Conservation (phyloP, 2,329 filamentous ascomycete genomes). For the Xylaria arbuscula region DNA sequence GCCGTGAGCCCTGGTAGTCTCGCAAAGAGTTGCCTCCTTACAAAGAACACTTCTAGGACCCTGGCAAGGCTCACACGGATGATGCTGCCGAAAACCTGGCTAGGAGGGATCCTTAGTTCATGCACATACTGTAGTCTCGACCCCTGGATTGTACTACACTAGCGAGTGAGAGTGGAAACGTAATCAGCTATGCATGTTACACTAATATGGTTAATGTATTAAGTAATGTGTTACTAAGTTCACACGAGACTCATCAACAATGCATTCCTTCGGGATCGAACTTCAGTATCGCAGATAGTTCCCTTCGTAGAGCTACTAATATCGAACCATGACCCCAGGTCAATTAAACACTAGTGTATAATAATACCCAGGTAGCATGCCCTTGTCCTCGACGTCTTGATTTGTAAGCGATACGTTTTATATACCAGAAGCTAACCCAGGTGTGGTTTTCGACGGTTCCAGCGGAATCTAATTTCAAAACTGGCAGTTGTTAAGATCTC, state of each 20-base stretch:
- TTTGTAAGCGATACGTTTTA: background rate
- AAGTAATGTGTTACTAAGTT: background rate
- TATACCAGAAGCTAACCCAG: background rate
- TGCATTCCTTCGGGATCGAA: too few species aligned
- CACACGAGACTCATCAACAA: too few species aligned
- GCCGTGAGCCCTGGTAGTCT: background rate
- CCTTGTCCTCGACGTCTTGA: background rate
- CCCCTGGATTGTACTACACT: background rate
- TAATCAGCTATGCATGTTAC: background rate
- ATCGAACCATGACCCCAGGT: background rate
- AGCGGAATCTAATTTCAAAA: background rate
- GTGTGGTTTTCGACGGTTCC: too few species aligned
- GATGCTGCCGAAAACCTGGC: background rate
- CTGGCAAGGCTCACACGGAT: background rate
- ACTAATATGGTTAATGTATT: background rate
- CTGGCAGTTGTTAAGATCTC: background rate
- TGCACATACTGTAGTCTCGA: background rate
- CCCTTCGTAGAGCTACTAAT: background rate
- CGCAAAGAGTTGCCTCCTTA: background rate
- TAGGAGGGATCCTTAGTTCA: constrained; percentile 6
- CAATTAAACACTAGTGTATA: background rate
- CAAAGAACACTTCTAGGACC: background rate
- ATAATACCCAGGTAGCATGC: background rate
- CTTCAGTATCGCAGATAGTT: background rate
- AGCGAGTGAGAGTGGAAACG: background rate